Evolutionary conservation across 192 early-diverging fungal species (phyloP).

Genomic region (Coemansia sp.): DNA sequence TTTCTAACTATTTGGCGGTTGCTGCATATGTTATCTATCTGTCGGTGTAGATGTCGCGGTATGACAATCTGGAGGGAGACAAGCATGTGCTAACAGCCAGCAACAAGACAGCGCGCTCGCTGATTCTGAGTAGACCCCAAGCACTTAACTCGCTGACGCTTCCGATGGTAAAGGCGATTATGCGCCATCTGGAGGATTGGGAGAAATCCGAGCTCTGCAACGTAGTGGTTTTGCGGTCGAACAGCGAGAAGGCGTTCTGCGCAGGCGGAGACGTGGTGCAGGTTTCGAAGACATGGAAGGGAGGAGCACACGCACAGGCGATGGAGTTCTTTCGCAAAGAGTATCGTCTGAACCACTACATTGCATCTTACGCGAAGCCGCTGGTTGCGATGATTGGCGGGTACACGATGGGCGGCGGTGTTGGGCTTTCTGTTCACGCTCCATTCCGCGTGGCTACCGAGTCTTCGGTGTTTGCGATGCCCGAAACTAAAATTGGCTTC

Average conservation of each 20-base stretch:
- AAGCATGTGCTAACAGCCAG: constrained; percentile 36
- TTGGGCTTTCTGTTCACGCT: constrained; percentile 92
- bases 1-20: neutral
- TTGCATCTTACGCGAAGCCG: constrained; percentile 86
- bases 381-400: constrained; percentile 87
- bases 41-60: constrained; percentile 26
- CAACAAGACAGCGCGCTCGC: constrained; percentile 57
- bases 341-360: constrained; percentile 89
- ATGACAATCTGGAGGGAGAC: constrained; percentile 27
- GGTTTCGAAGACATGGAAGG: constrained; percentile 55
- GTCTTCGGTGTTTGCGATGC: constrained; percentile 95
- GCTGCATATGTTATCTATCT: neutral
- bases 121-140: constrained; percentile 77
- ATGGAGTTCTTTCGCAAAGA: constrained; percentile 88
- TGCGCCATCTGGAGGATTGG: constrained; percentile 83
- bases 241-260: constrained; percentile 80
- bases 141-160: constrained; percentile 84
- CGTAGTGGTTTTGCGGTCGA: constrained; percentile 79
- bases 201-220: constrained; percentile 84
- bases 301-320: constrained; percentile 46
- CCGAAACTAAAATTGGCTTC: constrained; percentile 94
- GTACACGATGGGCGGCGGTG: constrained; percentile 95
- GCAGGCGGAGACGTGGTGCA: constrained; percentile 82
- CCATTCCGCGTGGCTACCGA: constrained; percentile 97
- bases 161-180: constrained; percentile 82